Evolutionary conservation across 768 basidiomycete species (phyloP), one percentile per base, ranked within the genome.

Genomic region (Suillus tomentosus): DNA sequence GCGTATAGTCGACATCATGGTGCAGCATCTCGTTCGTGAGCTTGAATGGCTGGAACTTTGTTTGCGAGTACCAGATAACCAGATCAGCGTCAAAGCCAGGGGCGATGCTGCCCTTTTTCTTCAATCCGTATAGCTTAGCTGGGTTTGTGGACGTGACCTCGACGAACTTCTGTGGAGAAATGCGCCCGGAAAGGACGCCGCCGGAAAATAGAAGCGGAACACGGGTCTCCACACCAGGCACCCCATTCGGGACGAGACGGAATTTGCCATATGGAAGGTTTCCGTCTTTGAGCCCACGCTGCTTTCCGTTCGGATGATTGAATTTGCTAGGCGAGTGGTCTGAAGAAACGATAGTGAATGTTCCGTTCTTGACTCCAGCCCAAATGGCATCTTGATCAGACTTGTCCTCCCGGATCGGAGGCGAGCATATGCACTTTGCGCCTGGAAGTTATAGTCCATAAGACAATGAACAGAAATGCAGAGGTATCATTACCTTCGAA

Each of bases 61-160:
- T 5, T 10, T 65, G 65, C 13, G 64, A 63, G 24, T 68, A 64
- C 74, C 73, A 77, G 61, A 77, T 73, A 36, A 73, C 67, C n/a
- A 77, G 62, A 57, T 78, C 77, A n/a, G 77, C 77, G 59, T 78
- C 77, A 34, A 66, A 70, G 0, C 77, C 77, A 22, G 75, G 75
- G 34, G 66, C 70, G 36, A 78, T 76, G 1, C 73, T 67, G 0
- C 76, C 76, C 66, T 77, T 73, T 24, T 73, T 73, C 62, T 75
- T 73, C 67, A 76, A 70, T 27, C 75, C 74, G 51, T 76, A 75
- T 5, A 77, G 69, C 67, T 77, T 77, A 3, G 76, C 76, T 1
- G 76, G 70, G 48, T 75, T 75, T 3, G 74, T 72, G 19, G 71
- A 71, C 61, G 71, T 77, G 14, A 78, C 66, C 64, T 76, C 74